Percentiles rank a stretch among this genome's conserved stretches.
phyloP scores from a whole-genome alignment of 306 rosid genomes.

The Dryas drummondii region DNA sequence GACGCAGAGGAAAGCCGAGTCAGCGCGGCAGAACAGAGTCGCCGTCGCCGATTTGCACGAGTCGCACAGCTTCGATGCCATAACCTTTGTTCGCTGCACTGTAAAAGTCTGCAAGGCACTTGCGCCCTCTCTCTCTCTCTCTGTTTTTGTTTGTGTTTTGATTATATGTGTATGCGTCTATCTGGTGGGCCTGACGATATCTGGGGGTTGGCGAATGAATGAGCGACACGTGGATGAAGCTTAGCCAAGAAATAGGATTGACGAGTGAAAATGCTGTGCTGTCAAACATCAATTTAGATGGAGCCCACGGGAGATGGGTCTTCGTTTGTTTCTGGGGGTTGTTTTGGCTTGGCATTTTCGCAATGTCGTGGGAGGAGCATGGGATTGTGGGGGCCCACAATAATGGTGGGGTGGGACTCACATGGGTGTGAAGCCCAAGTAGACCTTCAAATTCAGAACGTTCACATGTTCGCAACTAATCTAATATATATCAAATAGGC shows the following conservation, averaged over 20 bases:
- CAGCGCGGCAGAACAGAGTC: slow-evolving; percentile 82
- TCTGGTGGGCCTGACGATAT: slow-evolving; percentile 57
- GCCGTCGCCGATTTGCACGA: slow-evolving; percentile 84
- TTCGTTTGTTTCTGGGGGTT: background rate
- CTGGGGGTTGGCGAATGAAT: slow-evolving; percentile 12
- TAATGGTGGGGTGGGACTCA: slow-evolving; percentile 4
- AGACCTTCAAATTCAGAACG: background rate
- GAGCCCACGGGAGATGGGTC: background rate
- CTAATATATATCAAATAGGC: no score
- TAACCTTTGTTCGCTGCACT: slow-evolving; percentile 1
- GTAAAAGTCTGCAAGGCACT: background rate
- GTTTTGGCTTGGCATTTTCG: background rate
- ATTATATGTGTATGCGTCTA: slow-evolving; percentile 27
- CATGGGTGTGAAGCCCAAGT: background rate
- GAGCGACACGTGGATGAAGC: slow-evolving; percentile 35
- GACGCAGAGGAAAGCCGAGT: slow-evolving; percentile 82
- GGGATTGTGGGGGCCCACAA: background rate
- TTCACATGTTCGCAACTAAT: no score
- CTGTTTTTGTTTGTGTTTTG: slow-evolving; percentile 6
- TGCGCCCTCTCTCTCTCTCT: background rate
- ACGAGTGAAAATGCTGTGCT: background rate
- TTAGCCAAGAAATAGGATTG: slow-evolving; percentile 47
- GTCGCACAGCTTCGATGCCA: slow-evolving; percentile 98
- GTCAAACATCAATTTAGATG: background rate
- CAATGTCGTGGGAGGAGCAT: background rate